phyloP scores from a whole-genome alignment of 2,329 filamentous ascomycete species.

The Sclerotinia subarctica region DNA sequence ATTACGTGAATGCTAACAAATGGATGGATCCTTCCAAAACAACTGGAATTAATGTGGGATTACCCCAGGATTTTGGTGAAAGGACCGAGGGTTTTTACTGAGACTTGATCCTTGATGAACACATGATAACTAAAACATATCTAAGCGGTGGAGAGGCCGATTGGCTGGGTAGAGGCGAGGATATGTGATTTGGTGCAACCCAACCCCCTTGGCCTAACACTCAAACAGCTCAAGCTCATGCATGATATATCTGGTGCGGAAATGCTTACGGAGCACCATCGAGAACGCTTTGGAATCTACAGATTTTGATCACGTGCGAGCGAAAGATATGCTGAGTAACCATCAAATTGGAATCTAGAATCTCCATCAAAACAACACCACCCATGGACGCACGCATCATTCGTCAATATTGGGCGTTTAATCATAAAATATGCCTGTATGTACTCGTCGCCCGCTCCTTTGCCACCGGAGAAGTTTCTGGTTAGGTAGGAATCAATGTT shows the following conservation, averaged over 20 bases:
- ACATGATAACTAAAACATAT: not conserved
- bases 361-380: not conserved
- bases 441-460: constrained; percentile 9
- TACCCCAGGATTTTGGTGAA: not conserved
- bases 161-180: not conserved
- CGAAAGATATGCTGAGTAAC: not conserved
- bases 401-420: not conserved
- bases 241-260: not conserved
- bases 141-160: not conserved
- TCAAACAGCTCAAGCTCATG: not conserved
- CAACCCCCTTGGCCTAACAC: too few species aligned
- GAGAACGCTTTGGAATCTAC: not conserved
- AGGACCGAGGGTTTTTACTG: too few species aligned
- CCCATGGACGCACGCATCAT: not conserved
- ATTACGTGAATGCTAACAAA: too few species aligned
- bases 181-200: not conserved
- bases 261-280: not conserved
- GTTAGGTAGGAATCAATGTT: not conserved
- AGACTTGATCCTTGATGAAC: not conserved
- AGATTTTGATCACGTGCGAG: not conserved
- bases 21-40: not conserved
- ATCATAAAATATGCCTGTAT: not conserved
- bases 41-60: not conserved
- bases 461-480: not conserved
- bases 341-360: not conserved